A percentile compares a stretch with the other conserved stretches of the same genome.
These are phyloP conservation scores for Primulina huaijiensis DNA, from an alignment of 257 asterid species.

Conservation along the genomic window DNA sequence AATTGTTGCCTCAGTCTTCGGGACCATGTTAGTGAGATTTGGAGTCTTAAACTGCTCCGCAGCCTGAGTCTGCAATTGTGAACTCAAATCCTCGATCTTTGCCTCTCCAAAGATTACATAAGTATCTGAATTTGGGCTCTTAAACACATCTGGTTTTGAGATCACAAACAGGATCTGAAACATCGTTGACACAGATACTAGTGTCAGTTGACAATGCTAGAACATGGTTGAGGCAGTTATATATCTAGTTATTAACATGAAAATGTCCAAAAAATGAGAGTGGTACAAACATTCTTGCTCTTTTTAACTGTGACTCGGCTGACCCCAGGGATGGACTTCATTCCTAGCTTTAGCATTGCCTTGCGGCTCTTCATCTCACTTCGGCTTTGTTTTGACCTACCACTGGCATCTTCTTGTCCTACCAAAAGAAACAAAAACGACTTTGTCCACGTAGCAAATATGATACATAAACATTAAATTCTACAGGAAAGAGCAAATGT, in stretches of 20 bases:
- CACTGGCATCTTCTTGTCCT: slow-evolving; percentile 54
- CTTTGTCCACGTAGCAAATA: not conserved
- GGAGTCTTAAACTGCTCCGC: slow-evolving; percentile 63
- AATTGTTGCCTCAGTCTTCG: slow-evolving; percentile 37
- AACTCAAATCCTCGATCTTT: slow-evolving; percentile 63
- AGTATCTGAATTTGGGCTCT: slow-evolving; percentile 68
- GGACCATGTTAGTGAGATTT: slow-evolving; percentile 28
- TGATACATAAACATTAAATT: not conserved
- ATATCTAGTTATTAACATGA: not conserved
- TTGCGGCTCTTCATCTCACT: slow-evolving; percentile 71
- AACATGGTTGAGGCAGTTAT: slow-evolving; percentile 19
- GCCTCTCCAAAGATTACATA: slow-evolving; percentile 66
- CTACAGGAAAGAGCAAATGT: not conserved
- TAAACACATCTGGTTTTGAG: slow-evolving; percentile 70
- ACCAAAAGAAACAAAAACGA: slow-evolving; percentile 6
- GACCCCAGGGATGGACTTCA: slow-evolving; percentile 62
- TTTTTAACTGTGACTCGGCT: slow-evolving; percentile 69
- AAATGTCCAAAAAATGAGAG: not conserved
- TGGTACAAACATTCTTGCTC: slow-evolving; percentile 54
- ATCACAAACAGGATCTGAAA: slow-evolving; percentile 54
- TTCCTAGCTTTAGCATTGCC: slow-evolving; percentile 73
- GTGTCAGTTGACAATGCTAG: not conserved
- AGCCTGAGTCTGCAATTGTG: slow-evolving; percentile 62
- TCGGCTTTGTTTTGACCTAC: slow-evolving; percentile 65
- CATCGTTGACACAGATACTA: not conserved